These are phyloP conservation scores for Vachellia pachyceras DNA, from an alignment of 306 rosid species.

Conservation along the genomic window DNA sequence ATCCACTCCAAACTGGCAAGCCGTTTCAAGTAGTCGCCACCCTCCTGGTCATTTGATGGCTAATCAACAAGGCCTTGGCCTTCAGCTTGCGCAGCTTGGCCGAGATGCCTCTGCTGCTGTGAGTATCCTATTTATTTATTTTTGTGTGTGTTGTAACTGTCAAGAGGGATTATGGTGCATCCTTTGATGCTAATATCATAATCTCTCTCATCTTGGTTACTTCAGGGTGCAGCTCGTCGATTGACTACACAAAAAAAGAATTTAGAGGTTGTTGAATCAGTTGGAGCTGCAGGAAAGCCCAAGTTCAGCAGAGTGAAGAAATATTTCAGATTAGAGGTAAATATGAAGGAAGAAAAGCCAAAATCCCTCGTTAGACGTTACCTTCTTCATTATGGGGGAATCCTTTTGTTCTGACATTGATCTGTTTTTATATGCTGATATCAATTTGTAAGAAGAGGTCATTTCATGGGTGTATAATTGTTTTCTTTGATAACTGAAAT, in stretches of 20 bases:
- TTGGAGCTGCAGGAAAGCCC: conserved; percentile 82
- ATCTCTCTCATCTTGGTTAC: conserved; percentile 22
- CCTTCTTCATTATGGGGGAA: conserved; percentile 11
- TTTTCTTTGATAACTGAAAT: not conserved
- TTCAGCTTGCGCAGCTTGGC: conserved; percentile 99
- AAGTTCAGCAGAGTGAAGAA: conserved; percentile 77
- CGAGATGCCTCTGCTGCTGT: conserved; percentile 99
- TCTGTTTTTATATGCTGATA: conserved; percentile 24
- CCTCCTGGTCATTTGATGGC: conserved; percentile 88
- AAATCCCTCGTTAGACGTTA: conserved; percentile 16
- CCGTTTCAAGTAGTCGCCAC: conserved; percentile 79
- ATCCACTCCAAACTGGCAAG: conserved; percentile 87
- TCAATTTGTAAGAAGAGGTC: conserved; percentile 1
- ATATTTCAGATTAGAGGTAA: conserved; percentile 92
- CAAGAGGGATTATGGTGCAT: conserved; percentile 20
- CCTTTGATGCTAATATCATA: conserved; percentile 27
- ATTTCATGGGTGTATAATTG: not conserved
- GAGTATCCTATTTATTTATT: conserved; percentile 39
- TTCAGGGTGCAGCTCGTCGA: conserved; percentile 99
- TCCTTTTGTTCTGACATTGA: conserved; percentile 26
- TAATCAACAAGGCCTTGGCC: conserved; percentile 95
- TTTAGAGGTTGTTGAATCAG: conserved; percentile 78
- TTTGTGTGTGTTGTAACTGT: not conserved
- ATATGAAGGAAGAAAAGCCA: not conserved
- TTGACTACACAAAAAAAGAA: conserved; percentile 83